phyloP scores from a whole-genome alignment of 2,329 filamentous ascomycete species.

The Zymoseptoria tritici region DNA sequence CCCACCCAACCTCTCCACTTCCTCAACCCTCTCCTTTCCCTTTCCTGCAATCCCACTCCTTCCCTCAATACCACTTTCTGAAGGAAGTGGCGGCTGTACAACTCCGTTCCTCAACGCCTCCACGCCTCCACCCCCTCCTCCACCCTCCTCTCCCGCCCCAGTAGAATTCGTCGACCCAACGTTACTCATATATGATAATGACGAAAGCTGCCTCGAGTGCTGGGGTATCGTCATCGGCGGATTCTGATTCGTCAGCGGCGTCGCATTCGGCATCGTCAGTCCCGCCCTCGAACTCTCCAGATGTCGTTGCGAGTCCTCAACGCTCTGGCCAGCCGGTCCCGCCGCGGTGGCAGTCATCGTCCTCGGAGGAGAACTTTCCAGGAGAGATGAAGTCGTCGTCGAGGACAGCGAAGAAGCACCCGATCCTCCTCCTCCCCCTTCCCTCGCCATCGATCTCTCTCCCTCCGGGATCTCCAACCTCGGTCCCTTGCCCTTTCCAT shows the following conservation, averaged over 20 bases:
- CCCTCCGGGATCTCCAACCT: too few relatives aligned
- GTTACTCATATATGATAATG: background rate
- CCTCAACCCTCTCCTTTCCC: background rate
- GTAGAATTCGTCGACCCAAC: background rate
- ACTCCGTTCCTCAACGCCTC: background rate
- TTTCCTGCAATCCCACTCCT: background rate
- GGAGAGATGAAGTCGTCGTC: background rate
- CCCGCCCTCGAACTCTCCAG: constrained; percentile 38
- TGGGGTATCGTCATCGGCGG: background rate
- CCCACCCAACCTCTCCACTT: background rate
- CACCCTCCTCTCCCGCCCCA: background rate
- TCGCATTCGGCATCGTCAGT: background rate
- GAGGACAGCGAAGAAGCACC: constrained; percentile 26
- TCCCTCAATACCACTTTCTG: too few relatives aligned
- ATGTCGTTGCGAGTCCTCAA: constrained; percentile 37
- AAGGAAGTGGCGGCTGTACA: too few relatives aligned
- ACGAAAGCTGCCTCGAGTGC: background rate
- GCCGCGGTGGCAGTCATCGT: background rate
- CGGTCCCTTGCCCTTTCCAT: constrained; percentile 42
- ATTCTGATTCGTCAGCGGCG: background rate
- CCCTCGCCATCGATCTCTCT: too few relatives aligned
- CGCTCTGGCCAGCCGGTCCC: background rate
- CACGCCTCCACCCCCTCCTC: background rate
- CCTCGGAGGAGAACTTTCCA: constrained; percentile 7
- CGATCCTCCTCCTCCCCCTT: constrained; percentile 7